Percentiles rank a stretch among this genome's conserved stretches.
Evolutionary conservation across 2,329 filamentous ascomycete genomes (phyloP).

Genomic region (Stagonosporopsis chrysanthemi): DNA sequence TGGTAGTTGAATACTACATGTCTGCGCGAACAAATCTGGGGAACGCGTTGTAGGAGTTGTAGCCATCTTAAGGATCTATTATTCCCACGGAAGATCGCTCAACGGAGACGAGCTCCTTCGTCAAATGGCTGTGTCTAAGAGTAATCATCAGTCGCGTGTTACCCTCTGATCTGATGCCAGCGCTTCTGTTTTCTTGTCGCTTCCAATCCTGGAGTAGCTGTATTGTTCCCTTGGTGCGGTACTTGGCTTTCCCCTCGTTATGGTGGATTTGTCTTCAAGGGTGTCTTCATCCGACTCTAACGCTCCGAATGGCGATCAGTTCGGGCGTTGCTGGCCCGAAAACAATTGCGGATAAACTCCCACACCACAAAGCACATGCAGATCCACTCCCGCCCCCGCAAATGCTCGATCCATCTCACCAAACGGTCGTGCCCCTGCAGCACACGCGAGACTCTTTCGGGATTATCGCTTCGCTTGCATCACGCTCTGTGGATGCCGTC

Average conservation of each 20-base stretch:
- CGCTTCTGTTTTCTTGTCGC: neutral
- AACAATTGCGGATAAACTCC: conserved; percentile 21
- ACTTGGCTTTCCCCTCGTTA: neutral
- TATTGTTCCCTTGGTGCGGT: conserved; percentile 1
- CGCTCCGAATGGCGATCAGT: neutral
- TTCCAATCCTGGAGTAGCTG: neutral
- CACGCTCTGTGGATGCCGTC: conserved; percentile 20
- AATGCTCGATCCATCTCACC: conserved; percentile 3
- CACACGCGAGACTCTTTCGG: conserved; percentile 12
- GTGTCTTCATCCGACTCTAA: conserved; percentile 2
- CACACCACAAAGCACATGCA: conserved; percentile 9
- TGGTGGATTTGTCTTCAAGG: neutral
- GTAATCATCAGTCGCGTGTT: neutral
- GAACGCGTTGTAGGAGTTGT: too few relatives aligned
- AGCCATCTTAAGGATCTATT: too few relatives aligned
- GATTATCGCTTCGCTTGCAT: conserved; percentile 12
- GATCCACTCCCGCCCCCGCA: conserved; percentile 24
- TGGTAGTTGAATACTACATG: too few relatives aligned
- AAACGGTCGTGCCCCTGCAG: conserved; percentile 20
- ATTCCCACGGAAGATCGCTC: too few relatives aligned
- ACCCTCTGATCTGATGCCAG: neutral
- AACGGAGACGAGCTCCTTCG: too few relatives aligned
- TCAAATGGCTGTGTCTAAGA: too few relatives aligned
- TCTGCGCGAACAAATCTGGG: too few relatives aligned
- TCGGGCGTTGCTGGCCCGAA: conserved; percentile 24